Base-by-base conservation (phyloP, 176 grass and related monocot species). In the Musa acuminata region DNA sequence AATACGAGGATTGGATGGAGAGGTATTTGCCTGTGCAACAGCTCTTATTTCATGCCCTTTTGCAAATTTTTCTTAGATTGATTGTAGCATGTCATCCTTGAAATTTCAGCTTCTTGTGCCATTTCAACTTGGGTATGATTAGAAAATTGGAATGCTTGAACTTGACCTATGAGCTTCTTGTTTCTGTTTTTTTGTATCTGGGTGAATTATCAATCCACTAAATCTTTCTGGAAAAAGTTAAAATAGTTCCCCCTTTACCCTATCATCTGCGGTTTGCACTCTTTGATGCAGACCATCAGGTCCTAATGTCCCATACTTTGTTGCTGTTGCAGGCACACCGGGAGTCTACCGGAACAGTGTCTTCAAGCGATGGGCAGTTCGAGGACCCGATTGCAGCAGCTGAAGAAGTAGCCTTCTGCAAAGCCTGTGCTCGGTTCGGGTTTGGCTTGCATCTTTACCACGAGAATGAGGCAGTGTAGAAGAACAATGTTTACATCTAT, bases 391-490 rank as follows among this genome's bases (percentile, higher is more conserved):
- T 92, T 68, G 80, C 72, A 1, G 89, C 78, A 13, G 92, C 92
- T 0, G 92, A 96, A 82, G 89, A 96, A 79, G 51, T 52, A 64
- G 92, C 92, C 55, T 96, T 96, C 83, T 85, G 80, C 80, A 96
- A 96, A 83, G 89, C 89, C 27, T 96, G 92, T 2, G 89, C 92
- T 35, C 78, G 92, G 53, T 96, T 96, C 59, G 92, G 92, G 54
- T 96, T 96, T 60, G 89, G 92, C 80, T 69, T 96, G 14, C 87
- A 96, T 55, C 85, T 96, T 68, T 92, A 96, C 72, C 89, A 96
- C 79, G 77, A 84, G 79, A 87, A 85, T 7, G 89, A 96, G 57
- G 71, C 87, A 82, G 59, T 65, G 63, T 62, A 49, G 23, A 58
- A 49, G 23, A 58, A 63, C 20, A 8, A 6, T 43, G 3, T 29